Evolutionary conservation across 1,284 basidiomycete species (phyloP), one percentile per base, ranked within the genome.

Genomic region (Stygiomarasmius scandens): DNA sequence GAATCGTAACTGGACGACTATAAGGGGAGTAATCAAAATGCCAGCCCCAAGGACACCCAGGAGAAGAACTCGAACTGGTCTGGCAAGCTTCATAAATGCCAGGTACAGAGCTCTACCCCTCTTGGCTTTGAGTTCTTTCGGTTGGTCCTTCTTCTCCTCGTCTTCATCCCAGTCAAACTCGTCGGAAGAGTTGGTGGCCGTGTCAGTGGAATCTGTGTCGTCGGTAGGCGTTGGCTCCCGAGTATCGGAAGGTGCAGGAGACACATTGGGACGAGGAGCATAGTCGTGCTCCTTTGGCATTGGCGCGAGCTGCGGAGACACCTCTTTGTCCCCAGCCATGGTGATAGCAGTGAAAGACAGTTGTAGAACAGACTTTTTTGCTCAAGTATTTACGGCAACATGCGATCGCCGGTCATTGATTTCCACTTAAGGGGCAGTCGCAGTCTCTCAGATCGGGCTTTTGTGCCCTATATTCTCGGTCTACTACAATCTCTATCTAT

Each of bases 161-260:
- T 85, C 83, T 57, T 88, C 80, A 55, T 89, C 85, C 89, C 88
- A 90, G 72, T 90, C 80, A 64, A 91, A 90, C 65, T 90, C 85
- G 64, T 89, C 88, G 14, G 82, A 84, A 1, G 82, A 78, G 65
- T 84, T 81, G 11, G 86, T 87, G 32, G 74, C 80, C 5, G 83
- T 80, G n/a, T 56, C 54, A 3, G 46, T 49, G 22, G 76, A 78
- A 60, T 86, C 84, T 4, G 83, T 79, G 56, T 82, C 79, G 32
- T 61, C 57, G 12, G 60, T 55, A 23, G 24, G 32, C 24, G 24
- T 47, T n/a, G 11, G 27, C 20, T 55, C 38, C 2, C 24, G 16
- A 24, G 48, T 48, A 29, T 61, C 46, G 29, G 27, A 22, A 24
- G 43, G 19, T n/a, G 22, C 51, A 11, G 54, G 22, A 5, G 45